phyloP scores from a whole-genome alignment of 2,329 filamentous ascomycete genomes.

The Trichoderma sp. region DNA sequence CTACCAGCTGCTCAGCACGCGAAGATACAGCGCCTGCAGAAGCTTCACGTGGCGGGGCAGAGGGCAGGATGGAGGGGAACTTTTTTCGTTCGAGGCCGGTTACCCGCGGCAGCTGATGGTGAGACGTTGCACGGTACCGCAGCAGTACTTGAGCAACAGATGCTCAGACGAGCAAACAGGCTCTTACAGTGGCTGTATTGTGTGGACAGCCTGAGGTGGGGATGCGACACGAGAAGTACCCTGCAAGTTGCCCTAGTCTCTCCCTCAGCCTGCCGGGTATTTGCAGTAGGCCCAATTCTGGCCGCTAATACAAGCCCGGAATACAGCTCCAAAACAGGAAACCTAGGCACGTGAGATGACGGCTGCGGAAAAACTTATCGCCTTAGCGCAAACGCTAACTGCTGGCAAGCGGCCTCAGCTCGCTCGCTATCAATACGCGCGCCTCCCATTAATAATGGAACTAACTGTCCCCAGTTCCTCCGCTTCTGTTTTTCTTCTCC shows the following conservation, averaged over 20 bases:
- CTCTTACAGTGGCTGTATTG: too few species aligned
- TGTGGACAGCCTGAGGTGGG: neutral
- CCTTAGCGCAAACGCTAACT: slow-evolving; percentile 6
- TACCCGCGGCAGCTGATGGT: slow-evolving; percentile 37
- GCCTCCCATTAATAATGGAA: slow-evolving; percentile 28
- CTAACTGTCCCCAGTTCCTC: slow-evolving; percentile 15
- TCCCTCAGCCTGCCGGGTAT: neutral
- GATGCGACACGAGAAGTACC: neutral
- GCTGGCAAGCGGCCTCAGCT: slow-evolving; percentile 10
- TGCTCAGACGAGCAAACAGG: neutral
- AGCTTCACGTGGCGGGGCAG: slow-evolving; percentile 28
- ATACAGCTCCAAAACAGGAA: neutral
- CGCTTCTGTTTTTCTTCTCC: slow-evolving; percentile 18
- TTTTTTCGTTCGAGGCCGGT: slow-evolving; percentile 32
- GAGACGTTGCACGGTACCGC: neutral
- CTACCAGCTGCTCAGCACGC: slow-evolving; percentile 34
- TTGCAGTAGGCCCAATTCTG: neutral
- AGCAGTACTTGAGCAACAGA: neutral
- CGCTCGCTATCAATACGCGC: slow-evolving; percentile 18
- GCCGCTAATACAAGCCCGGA: neutral
- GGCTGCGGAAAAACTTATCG: neutral
- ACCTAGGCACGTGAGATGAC: slow-evolving; percentile 4
- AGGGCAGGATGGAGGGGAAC: slow-evolving; percentile 23
- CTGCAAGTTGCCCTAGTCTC: neutral
- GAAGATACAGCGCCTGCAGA: slow-evolving; percentile 24